Percentiles rank a stretch among this genome's conserved stretches.
Evolutionary conservation across 2,329 filamentous ascomycete genomes (phyloP).

Genomic region (Fusarium sp.): DNA sequence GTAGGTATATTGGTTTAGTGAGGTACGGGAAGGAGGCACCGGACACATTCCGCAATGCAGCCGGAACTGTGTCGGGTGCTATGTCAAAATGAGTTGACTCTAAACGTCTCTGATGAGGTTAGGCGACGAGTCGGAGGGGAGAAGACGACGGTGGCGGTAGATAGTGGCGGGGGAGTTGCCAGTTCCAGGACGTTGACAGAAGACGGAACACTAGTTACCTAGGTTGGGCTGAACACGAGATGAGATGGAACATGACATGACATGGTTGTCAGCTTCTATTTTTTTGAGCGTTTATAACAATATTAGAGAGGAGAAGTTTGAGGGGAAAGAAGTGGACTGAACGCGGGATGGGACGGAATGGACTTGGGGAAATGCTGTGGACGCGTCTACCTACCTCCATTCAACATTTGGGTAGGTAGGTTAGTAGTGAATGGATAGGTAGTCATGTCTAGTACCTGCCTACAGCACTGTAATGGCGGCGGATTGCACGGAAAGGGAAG

Average conservation of each 20-base stretch:
- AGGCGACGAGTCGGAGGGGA: slow-evolving; percentile 4
- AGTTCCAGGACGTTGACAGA: slow-evolving; percentile 21
- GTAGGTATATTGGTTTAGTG: neutral
- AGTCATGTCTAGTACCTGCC: neutral
- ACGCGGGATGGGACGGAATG: slow-evolving; percentile 14
- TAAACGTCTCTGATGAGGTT: neutral
- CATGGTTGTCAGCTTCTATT: neutral
- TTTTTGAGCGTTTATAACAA: neutral
- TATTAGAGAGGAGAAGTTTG: neutral
- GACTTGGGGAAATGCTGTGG: slow-evolving; percentile 16
- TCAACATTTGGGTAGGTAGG: neutral
- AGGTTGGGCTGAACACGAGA: slow-evolving; percentile 5
- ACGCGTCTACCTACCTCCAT: slow-evolving; percentile 1
- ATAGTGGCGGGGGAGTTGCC: slow-evolving; percentile 15
- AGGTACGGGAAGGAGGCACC: neutral
- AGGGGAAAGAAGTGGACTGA: slow-evolving; percentile 22
- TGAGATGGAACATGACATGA: slow-evolving; percentile 13
- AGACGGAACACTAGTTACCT: neutral
- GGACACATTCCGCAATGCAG: slow-evolving; percentile 11
- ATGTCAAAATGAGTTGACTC: neutral
- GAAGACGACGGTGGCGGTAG: neutral
- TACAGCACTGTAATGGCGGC: neutral
- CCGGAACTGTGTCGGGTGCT: slow-evolving; percentile 3
- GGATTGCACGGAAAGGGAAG: slow-evolving; percentile 1
- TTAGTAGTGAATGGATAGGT: neutral